These are phyloP conservation scores for Talaromyces sp. DNA, from an alignment of 2,329 filamentous ascomycete species.

Conservation along the genomic window DNA sequence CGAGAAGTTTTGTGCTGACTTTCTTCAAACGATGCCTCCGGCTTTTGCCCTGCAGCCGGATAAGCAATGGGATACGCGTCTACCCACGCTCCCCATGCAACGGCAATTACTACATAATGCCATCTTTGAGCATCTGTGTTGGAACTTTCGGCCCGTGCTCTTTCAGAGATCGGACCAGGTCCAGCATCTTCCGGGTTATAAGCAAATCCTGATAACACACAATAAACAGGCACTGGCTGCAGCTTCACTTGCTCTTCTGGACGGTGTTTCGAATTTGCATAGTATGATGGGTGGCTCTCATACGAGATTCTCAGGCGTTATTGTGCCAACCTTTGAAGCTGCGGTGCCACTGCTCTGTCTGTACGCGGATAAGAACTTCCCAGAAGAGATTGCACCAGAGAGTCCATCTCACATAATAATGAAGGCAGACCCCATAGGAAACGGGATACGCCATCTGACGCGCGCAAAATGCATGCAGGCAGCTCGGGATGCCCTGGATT, in stretches of 20 bases:
- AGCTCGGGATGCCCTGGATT: not conserved
- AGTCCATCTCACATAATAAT: not conserved
- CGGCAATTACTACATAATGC: not conserved
- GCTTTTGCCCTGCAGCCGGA: not conserved
- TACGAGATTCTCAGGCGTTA: not conserved
- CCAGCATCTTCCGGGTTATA: not conserved
- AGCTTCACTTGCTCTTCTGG: not conserved
- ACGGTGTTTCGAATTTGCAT: not conserved
- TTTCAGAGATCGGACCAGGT: not conserved
- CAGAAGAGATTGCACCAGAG: not conserved
- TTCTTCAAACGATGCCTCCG: not conserved
- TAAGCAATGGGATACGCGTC: not conserved
- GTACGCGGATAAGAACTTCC: not conserved
- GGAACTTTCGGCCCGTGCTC: not conserved
- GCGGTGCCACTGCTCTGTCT: not conserved
- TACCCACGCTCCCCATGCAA: not conserved
- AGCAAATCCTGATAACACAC: not conserved
- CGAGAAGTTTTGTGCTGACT: not conserved
- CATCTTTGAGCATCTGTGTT: not conserved
- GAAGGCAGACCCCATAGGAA: not conserved
- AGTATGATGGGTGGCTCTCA: not conserved
- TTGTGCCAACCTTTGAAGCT: not conserved
- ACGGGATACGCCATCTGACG: not conserved
- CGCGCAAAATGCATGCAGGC: not conserved
- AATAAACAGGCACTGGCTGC: not conserved